Base-by-base conservation (phyloP, 164 flowering plant species). In the Warburgia ugandensis region DNA sequence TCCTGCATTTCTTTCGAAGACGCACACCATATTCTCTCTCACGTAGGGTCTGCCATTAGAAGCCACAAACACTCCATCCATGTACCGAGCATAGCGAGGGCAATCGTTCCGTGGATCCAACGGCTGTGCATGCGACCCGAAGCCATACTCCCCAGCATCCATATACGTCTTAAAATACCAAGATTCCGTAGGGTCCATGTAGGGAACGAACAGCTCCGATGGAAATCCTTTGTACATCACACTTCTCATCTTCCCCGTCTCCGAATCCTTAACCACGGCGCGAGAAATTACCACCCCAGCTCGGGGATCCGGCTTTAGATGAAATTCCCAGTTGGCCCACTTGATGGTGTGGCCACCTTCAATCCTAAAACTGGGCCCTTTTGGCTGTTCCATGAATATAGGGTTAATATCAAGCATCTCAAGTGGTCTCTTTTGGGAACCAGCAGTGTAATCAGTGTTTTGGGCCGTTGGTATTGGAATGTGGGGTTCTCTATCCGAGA, bases 281-380 rank as follows among this genome's bases (percentile, higher is more conserved):
- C 29, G 68, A 0, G 94, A 84, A 6, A 84, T 58, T n/a, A 83
- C 56, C 51, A 83, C 49, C 0, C 92, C 85, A 3, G 80, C 84
- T 45, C 87, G 58, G 3, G 56, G 61, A 61, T 83, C 87, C 1
- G 83, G 63, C 56, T 66, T 77, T 6, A 79, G 48, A 37, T 83
- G 92, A 58, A 83, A 83, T 26, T 54, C 83, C 91, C 87, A 83
- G 21, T 77, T 78, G 2, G 84, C 85, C 92, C 92, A 83, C 35
- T 55, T 78, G 33, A 80, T 74, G 13, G 60, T 11, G 33, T 83
- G 78, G 8, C 68, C 78, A 13, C 71, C 65, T 25, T 68, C 74
- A 0, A 80, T 45, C 0, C 10, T 60, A 29, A 73, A 80, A 49
- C 84, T 83, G 0, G 78, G 83, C 0, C 87, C 87, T 0, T 56